A percentile compares a stretch with the other conserved stretches of the same genome.
Evolutionary conservation across 163 green algal species (phyloP).

Genomic region (Volvox carteri): DNA sequence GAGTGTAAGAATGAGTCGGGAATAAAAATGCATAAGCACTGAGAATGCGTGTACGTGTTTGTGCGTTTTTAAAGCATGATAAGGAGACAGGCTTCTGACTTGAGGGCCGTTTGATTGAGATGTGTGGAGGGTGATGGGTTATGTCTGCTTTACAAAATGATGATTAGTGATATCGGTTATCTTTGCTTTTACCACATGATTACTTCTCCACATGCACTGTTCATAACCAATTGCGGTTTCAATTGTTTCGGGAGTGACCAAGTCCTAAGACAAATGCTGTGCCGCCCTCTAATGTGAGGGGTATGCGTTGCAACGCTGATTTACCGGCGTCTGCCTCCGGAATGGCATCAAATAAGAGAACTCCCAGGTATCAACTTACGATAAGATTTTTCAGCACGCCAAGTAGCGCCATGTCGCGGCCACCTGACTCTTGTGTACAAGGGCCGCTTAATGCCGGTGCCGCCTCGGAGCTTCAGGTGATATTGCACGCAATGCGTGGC

Average conservation of each 20-base stretch:
- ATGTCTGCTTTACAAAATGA: neutral
- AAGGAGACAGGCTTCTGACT: neutral
- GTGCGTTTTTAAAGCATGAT: neutral
- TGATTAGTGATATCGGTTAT: neutral
- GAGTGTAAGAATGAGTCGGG: neutral
- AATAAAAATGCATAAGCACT: conserved; percentile 18
- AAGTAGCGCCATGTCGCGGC: neutral
- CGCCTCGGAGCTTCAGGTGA: too few relatives aligned
- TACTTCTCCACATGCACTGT: neutral
- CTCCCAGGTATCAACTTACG: neutral
- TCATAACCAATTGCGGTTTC: neutral
- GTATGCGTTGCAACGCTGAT: neutral
- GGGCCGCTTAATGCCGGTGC: too few relatives aligned
- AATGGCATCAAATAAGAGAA: conserved; percentile 5
- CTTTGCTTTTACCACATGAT: neutral
- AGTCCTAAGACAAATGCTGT: neutral
- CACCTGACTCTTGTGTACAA: too few relatives aligned
- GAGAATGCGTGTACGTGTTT: neutral
- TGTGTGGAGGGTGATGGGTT: neutral
- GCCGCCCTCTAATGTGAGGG: neutral
- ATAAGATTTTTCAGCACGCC: neutral
- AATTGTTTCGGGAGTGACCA: conserved; percentile 6
- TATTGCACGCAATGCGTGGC: too few relatives aligned
- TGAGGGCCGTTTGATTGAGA: neutral
- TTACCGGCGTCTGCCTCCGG: neutral